Conservation (phyloP, 1,284 basidiomycete genomes). For the Inonotus obliquus region DNA sequence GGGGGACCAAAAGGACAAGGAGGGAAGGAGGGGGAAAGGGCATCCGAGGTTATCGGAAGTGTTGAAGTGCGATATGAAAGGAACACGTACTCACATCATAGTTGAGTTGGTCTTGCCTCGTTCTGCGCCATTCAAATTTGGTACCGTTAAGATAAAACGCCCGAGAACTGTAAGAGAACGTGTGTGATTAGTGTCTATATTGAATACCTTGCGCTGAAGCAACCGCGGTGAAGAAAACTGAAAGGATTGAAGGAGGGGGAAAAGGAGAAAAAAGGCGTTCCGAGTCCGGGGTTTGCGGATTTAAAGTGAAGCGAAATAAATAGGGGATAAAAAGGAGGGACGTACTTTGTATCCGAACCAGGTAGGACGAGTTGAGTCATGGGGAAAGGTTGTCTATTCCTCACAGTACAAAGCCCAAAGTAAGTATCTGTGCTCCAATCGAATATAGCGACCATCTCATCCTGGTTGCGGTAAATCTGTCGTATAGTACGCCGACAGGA, state of each 20-base stretch:
- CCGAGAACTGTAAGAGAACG: slow-evolving; percentile 12
- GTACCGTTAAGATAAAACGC: slow-evolving; percentile 19
- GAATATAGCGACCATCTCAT: slow-evolving; percentile 50
- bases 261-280: neutral
- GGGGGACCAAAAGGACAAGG: neutral
- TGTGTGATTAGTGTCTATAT: neutral
- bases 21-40: slow-evolving; percentile 53
- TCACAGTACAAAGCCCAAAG: slow-evolving; percentile 54
- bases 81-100: slow-evolving; percentile 17
- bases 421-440: slow-evolving; percentile 55
- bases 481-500: no score
- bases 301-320: neutral
- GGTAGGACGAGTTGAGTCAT: slow-evolving; percentile 59
- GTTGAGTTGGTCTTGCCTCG: slow-evolving; percentile 10
- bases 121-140: slow-evolving; percentile 52
- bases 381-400: slow-evolving; percentile 42
- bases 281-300: neutral
- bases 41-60: slow-evolving; percentile 9
- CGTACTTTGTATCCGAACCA: slow-evolving; percentile 45
- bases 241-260: neutral
- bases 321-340: slow-evolving; percentile 1
- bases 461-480: slow-evolving; percentile 41
- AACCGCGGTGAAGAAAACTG: no score
- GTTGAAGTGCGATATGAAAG: slow-evolving; percentile 27
- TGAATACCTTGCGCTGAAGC: neutral